phyloP scores from a whole-genome alignment of 1,139 yeast genomes.

The Hyphopichia wangnamkhiaoensis region DNA sequence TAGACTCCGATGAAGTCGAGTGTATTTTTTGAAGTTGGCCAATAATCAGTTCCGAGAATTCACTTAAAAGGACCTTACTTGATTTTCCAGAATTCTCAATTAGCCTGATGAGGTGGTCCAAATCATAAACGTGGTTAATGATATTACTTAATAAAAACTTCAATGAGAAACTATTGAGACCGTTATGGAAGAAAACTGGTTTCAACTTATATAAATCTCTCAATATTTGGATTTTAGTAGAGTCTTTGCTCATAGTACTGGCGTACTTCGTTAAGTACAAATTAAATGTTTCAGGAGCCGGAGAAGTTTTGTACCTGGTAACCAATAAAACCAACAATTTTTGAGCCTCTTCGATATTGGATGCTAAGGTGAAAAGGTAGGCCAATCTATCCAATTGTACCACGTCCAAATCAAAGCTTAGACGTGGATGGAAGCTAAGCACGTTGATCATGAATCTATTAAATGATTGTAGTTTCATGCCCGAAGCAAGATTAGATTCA shows the following conservation, averaged over 20 bases:
- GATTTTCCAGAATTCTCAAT: conserved; percentile 11
- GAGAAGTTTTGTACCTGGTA: conserved; percentile 19
- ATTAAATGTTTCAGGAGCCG: conserved; percentile 27
- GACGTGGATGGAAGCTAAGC: conserved; percentile 12
- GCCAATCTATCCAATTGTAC: conserved; percentile 29
- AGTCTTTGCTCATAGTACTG: conserved; percentile 3
- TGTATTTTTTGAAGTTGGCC: conserved; percentile 17
- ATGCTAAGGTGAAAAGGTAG: conserved; percentile 20
- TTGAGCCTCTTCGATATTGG: conserved; percentile 20
- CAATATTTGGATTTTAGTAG: conserved; percentile 11
- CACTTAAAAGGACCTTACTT: conserved; percentile 12
- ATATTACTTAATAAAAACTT: conserved; percentile 21
- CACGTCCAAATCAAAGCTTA: conserved; percentile 20
- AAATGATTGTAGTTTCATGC: conserved; percentile 11
- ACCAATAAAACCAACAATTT: conserved; percentile 21
- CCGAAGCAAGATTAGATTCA: conserved; percentile 11
- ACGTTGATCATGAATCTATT: conserved; percentile 11
- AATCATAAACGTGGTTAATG: conserved; percentile 18
- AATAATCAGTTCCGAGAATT: conserved; percentile 14
- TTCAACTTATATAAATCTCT: conserved; percentile 31
- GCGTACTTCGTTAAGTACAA: conserved; percentile 17
- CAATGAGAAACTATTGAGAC: conserved; percentile 19
- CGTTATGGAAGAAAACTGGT: conserved; percentile 29
- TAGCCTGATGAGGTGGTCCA: conserved; percentile 32
- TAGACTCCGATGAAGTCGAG: conserved; percentile 6